Conservation (phyloP, 2,329 filamentous ascomycete species). For the Penicillium aurantiogriseum region DNA sequence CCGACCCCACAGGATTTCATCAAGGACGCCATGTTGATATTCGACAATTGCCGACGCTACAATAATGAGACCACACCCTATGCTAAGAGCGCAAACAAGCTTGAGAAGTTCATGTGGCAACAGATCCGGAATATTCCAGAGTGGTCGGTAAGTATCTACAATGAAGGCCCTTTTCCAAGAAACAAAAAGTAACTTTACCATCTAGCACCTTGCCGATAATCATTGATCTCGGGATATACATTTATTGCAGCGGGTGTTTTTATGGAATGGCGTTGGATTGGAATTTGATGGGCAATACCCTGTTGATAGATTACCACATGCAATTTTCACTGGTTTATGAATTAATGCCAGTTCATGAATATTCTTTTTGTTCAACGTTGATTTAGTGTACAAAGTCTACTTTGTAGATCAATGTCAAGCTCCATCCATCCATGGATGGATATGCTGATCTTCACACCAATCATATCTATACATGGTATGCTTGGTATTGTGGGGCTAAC, state of each 20-base stretch:
- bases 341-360: constrained; percentile 3
- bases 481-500: not conserved
- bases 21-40: constrained; percentile 82
- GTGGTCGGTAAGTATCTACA: constrained; percentile 63
- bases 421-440: not conserved
- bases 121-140: constrained; percentile 89
- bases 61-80: constrained; percentile 96
- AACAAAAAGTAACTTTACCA: constrained; percentile 9
- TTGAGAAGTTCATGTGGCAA: constrained; percentile 94
- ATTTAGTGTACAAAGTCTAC: not conserved
- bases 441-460: constrained; percentile 3
- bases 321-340: constrained; percentile 7
- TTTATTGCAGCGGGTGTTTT: constrained; percentile 16
- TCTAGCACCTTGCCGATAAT: constrained; percentile 43
- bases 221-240: constrained; percentile 20
- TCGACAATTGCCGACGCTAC: constrained; percentile 92
- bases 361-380: not conserved
- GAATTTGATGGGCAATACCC: constrained; percentile 22
- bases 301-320: constrained; percentile 17
- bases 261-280: constrained; percentile 17
- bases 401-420: not conserved
- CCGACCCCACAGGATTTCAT: constrained; percentile 89
- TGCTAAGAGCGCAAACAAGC: constrained; percentile 88
- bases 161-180: not conserved
- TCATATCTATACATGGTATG: not conserved